These are phyloP conservation scores for Fennellomyces sp. DNA, from an alignment of 371 early-diverging fungal species.

Conservation along the genomic window DNA sequence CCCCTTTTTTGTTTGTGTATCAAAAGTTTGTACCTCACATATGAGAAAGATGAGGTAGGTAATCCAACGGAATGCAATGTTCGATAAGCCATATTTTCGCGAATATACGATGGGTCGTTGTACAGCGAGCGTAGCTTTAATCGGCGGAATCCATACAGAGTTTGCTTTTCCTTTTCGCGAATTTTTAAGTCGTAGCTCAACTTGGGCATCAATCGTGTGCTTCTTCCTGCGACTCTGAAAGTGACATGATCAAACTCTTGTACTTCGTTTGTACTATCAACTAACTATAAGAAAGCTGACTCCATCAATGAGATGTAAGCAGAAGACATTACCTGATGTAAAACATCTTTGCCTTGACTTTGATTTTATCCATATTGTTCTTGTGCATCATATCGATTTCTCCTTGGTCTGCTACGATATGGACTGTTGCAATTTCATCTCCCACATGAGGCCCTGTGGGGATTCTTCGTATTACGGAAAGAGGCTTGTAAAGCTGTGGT, in stretches of 20 bases:
- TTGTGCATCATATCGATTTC: slow-evolving; percentile 16
- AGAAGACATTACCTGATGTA: slow-evolving; percentile 22
- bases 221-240: slow-evolving; percentile 15
- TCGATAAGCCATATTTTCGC: slow-evolving; percentile 21
- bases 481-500: slow-evolving; percentile 6
- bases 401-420: slow-evolving; percentile 15
- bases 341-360: slow-evolving; percentile 5
- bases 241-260: slow-evolving; percentile 8
- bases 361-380: slow-evolving; percentile 2
- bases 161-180: neutral
- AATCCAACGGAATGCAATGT: slow-evolving; percentile 11
- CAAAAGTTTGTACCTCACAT: no score
- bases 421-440: slow-evolving; percentile 19
- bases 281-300: no score
- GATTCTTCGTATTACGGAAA: slow-evolving; percentile 18
- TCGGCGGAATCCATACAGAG: slow-evolving; percentile 9
- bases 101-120: slow-evolving; percentile 25
- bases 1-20: no score
- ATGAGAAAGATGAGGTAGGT: slow-evolving; percentile 5
- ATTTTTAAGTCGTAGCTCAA: slow-evolving; percentile 25
- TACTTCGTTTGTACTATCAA: no score
- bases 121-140: slow-evolving; percentile 19
- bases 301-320: no score
- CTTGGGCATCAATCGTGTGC: slow-evolving; percentile 15
- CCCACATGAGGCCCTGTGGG: slow-evolving; percentile 10